phyloP scores from a whole-genome alignment of 805 yeast species.

The Starmerella etchellsii region DNA sequence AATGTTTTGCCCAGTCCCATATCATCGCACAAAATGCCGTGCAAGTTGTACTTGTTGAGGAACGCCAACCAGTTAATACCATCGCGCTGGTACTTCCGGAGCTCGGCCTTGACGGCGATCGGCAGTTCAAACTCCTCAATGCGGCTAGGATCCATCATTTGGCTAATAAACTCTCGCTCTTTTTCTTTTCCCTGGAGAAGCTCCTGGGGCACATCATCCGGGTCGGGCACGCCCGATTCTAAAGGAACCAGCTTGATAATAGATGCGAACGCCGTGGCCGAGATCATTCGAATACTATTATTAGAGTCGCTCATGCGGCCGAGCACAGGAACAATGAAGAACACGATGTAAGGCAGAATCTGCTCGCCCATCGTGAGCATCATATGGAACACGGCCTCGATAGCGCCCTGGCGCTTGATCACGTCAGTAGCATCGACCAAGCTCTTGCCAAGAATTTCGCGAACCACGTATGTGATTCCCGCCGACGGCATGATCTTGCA shows the following conservation, averaged over 20 bases:
- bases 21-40: conserved; percentile 97
- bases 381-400: conserved; percentile 79
- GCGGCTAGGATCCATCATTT: conserved; percentile 94
- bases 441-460: conserved; percentile 56
- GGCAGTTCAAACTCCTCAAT: conserved; percentile 81
- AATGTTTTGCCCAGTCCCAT: conserved; percentile 98
- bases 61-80: conserved; percentile 98
- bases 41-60: conserved; percentile 83
- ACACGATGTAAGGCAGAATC: conserved; percentile 87
- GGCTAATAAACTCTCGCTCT: conserved; percentile 87
- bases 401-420: conserved; percentile 79
- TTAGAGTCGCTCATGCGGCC: conserved; percentile 98
- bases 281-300: conserved; percentile 71
- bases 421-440: conserved; percentile 60
- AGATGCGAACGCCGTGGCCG: conserved; percentile 93
- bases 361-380: conserved; percentile 74
- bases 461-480: conserved; percentile 71
- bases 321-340: conserved; percentile 86
- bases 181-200: conserved; percentile 78
- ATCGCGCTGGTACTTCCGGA: conserved; percentile 92
- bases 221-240: conserved; percentile 95
- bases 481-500: conserved; percentile 55
- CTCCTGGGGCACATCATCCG: conserved; percentile 75
- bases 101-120: conserved; percentile 79
- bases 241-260: conserved; percentile 90